phyloP scores from a whole-genome alignment of 176 grass and related monocot species.

The Oryza brachyantha region DNA sequence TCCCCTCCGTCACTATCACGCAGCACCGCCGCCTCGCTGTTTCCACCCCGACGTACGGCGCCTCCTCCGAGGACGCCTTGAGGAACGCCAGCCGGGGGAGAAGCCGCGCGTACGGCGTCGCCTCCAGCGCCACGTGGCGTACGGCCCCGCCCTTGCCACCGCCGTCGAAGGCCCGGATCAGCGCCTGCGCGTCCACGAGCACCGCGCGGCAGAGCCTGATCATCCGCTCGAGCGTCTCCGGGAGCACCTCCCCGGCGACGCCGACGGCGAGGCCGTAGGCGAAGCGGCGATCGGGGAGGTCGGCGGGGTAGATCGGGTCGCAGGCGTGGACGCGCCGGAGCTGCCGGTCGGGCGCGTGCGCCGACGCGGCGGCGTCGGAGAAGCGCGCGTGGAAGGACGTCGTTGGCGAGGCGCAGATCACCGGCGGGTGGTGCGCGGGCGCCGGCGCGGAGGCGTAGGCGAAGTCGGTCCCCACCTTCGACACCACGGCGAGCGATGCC shows the following conservation, averaged over 20 bases:
- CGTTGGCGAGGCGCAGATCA: slow-evolving; percentile 46
- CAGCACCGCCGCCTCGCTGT: slow-evolving; percentile 59
- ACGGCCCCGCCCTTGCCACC: slow-evolving; percentile 47
- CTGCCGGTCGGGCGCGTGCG: slow-evolving; percentile 62
- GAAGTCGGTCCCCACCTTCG: slow-evolving; percentile 85
- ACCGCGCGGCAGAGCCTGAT: slow-evolving; percentile 65
- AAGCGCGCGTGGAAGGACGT: slow-evolving; percentile 91
- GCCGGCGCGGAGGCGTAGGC: slow-evolving; percentile 45
- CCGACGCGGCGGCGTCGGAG: slow-evolving; percentile 27
- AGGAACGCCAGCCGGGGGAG: slow-evolving; percentile 68
- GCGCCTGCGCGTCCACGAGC: slow-evolving; percentile 87
- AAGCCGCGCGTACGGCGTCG: slow-evolving; percentile 51
- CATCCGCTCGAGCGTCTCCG: slow-evolving; percentile 74
- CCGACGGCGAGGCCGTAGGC: slow-evolving; percentile 77
- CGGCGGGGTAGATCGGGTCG: slow-evolving; percentile 65
- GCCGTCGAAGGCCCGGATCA: slow-evolving; percentile 80
- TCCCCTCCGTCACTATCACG: slow-evolving; percentile 89
- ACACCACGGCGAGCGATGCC: slow-evolving; percentile 40
- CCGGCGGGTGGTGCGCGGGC: slow-evolving; percentile 29
- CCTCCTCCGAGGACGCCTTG: slow-evolving; percentile 91
- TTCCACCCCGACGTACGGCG: slow-evolving; percentile 75
- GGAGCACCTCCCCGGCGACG: slow-evolving; percentile 68
- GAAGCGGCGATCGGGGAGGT: slow-evolving; percentile 59
- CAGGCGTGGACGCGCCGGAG: slow-evolving; percentile 64
- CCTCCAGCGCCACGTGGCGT: slow-evolving; percentile 49